These are phyloP conservation scores for Saccharomycopsis schoenii DNA, from an alignment of 805 yeast species.

Conservation along the genomic window DNA sequence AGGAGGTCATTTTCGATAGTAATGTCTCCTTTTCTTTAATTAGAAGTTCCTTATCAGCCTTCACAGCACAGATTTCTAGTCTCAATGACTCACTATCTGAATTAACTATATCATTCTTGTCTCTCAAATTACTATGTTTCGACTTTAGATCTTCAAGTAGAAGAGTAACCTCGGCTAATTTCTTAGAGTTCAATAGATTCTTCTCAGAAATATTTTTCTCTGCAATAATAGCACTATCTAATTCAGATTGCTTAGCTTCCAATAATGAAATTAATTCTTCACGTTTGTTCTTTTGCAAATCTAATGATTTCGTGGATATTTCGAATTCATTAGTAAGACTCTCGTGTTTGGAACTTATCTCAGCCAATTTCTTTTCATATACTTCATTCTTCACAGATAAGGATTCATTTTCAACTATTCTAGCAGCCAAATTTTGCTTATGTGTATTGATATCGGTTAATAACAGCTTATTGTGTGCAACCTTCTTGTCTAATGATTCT, in stretches of 20 bases:
- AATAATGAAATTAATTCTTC: neutral
- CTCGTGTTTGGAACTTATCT: neutral
- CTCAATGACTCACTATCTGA: neutral
- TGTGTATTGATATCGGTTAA: neutral
- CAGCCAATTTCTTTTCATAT: neutral
- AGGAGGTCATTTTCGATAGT: neutral
- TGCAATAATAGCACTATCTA: neutral
- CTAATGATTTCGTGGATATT: neutral
- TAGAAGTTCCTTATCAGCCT: neutral
- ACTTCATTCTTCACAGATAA: neutral
- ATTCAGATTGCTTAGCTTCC: neutral
- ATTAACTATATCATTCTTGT: neutral
- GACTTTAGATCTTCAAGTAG: neutral
- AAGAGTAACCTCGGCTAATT: neutral
- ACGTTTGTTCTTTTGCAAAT: neutral
- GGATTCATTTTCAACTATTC: neutral
- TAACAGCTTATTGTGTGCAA: neutral
- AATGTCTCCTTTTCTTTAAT: neutral
- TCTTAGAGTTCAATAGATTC: neutral
- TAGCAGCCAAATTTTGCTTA: neutral
- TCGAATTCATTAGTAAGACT: neutral
- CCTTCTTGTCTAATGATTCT: neutral
- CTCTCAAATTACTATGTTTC: neutral
- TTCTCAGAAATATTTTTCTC: neutral
- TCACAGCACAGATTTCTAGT: neutral